These are phyloP conservation scores for Suhomyces bokatorum DNA, from an alignment of 1,139 yeast species.

Conservation along the genomic window DNA sequence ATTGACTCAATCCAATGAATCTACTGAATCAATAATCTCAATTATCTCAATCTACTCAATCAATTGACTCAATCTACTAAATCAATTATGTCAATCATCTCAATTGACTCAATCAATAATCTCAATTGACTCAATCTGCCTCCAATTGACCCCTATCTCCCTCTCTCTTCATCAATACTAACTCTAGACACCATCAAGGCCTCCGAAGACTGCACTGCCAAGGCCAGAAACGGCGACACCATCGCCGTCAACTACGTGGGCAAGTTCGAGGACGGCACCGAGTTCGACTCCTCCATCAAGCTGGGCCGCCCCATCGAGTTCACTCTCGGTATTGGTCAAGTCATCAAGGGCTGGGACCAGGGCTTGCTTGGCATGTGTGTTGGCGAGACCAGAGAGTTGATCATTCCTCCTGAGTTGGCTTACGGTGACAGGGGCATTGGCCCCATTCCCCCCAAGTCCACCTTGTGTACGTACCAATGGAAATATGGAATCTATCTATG, in stretches of 20 bases:
- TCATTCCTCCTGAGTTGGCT: conserved; percentile 74
- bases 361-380: conserved; percentile 75
- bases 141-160: too few species aligned
- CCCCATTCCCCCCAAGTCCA: conserved; percentile 75
- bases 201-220: conserved; percentile 55
- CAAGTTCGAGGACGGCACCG: conserved; percentile 61
- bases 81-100: too few species aligned
- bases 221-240: conserved; percentile 61
- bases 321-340: conserved; percentile 71
- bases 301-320: conserved; percentile 70
- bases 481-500: too few species aligned
- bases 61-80: too few species aligned
- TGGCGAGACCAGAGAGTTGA: conserved; percentile 78
- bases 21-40: too few species aligned
- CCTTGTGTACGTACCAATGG: conserved; percentile 45
- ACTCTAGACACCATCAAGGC: conserved; percentile 43
- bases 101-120: too few species aligned
- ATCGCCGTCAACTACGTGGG: conserved; percentile 80
- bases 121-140: too few species aligned
- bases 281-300: conserved; percentile 70
- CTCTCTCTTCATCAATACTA: too few species aligned
- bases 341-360: conserved; percentile 86
- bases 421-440: conserved; percentile 80
- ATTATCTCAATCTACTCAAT: too few species aligned
- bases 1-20: too few species aligned